phyloP scores from a whole-genome alignment of 495 filamentous ascomycete genomes.

The Daldinia vernicosa region DNA sequence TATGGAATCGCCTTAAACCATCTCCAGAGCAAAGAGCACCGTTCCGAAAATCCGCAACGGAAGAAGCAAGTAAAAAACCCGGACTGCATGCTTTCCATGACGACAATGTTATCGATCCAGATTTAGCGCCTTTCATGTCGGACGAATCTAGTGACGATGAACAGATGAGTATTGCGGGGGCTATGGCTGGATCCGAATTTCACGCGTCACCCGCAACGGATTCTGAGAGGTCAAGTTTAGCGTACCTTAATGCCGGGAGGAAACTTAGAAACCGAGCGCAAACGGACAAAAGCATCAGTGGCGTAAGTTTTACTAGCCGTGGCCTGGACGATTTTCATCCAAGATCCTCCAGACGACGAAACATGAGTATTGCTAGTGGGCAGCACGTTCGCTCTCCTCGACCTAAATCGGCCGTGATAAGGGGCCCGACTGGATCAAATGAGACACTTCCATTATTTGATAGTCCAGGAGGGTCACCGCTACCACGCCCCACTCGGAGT shows the following conservation, averaged over 20 bases:
- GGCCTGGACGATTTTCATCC: conserved; percentile 64
- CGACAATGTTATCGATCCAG: conserved; percentile 98
- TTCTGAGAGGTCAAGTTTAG: conserved; percentile 57
- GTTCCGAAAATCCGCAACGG: conserved; percentile 81
- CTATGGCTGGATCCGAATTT: conserved; percentile 62
- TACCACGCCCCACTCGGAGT: conserved; percentile 76
- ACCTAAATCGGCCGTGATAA: conserved; percentile 55
- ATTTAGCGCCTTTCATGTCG: conserved; percentile 93
- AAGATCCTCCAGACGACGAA: conserved; percentile 71
- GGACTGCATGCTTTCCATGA: conserved; percentile 90
- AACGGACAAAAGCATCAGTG: conserved; percentile 73
- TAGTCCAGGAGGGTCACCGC: conserved; percentile 45
- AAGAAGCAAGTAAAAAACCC: conserved; percentile 66
- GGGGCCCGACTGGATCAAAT: conserved; percentile 53
- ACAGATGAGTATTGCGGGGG: conserved; percentile 84
- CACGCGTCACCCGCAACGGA: conserved; percentile 55
- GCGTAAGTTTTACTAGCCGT: conserved; percentile 68
- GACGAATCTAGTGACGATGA: conserved; percentile 94
- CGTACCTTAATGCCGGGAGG: conserved; percentile 69
- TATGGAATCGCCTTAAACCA: conserved; percentile 67
- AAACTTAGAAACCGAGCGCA: conserved; percentile 73
- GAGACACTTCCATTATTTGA: conserved; percentile 55
- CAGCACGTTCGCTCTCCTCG: conserved; percentile 76
- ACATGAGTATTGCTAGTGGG: conserved; percentile 77
- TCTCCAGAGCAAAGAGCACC: conserved; percentile 76